Evolutionary conservation across 164 flowering plant species (phyloP).

Genomic region (Cinnamomum micranthum): DNA sequence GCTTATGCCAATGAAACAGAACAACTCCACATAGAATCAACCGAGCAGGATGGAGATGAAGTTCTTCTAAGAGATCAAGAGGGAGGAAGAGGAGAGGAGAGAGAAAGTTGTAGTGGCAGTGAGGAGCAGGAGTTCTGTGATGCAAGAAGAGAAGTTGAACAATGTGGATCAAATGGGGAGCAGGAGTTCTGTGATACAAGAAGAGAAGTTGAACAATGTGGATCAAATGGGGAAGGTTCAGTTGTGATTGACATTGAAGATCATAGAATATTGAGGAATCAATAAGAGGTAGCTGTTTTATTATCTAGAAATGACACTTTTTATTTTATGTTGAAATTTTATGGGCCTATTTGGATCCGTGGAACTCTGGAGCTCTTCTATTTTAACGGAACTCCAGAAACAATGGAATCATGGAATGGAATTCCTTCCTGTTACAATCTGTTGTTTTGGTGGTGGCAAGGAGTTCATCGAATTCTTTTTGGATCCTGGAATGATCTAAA

Average conservation of each 20-base stretch:
- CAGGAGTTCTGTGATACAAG: conserved; percentile 7
- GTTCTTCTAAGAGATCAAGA: conserved; percentile 6
- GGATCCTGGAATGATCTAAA: no score
- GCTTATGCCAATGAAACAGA: conserved; percentile 4
- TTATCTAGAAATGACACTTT: no score
- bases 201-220: conserved; percentile 11
- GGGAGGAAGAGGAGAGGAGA: conserved; percentile 14
- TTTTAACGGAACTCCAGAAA: no score
- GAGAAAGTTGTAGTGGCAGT: conserved; percentile 8
- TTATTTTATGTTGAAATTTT: no score
- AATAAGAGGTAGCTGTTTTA: no score
- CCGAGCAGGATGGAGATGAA: conserved; percentile 9
- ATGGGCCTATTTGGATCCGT: no score
- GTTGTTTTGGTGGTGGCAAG: no score
- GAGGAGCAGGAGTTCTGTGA: conserved; percentile 9
- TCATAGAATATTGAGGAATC: background rate
- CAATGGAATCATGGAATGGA: no score
- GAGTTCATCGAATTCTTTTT: no score
- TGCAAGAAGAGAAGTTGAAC: conserved; percentile 11
- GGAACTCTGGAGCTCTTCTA: no score
- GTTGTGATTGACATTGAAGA: conserved; percentile 6
- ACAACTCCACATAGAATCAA: conserved; percentile 5
- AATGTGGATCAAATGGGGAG: background rate
- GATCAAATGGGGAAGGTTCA: conserved; percentile 7
- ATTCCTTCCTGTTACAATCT: no score